Conservation (phyloP, 768 basidiomycete genomes). For the Mycena olivaceomarginata region DNA sequence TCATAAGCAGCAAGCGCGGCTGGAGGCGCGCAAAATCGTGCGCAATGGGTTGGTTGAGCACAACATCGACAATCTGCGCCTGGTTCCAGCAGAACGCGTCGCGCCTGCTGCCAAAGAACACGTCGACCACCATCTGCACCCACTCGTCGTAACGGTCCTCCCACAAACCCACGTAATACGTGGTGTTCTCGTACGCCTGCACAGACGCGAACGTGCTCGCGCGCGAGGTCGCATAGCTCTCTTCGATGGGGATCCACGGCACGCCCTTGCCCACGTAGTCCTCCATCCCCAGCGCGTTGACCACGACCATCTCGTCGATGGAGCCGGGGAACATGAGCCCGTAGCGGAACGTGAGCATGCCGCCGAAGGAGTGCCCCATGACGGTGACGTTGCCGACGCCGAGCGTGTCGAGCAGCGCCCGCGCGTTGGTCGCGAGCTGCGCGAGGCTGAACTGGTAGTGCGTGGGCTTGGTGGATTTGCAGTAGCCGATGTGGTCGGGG, state of each 20-base stretch:
- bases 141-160: slow-evolving; percentile 27
- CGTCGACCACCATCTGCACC: slow-evolving; percentile 31
- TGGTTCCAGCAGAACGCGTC: slow-evolving; percentile 29
- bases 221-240: slow-evolving; percentile 17
- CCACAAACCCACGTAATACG: slow-evolving; percentile 36
- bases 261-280: slow-evolving; percentile 33
- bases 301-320: slow-evolving; percentile 26
- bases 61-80: slow-evolving; percentile 30
- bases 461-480: slow-evolving; percentile 34
- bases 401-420: slow-evolving; percentile 26
- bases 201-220: slow-evolving; percentile 26
- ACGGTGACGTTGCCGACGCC: slow-evolving; percentile 31
- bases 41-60: slow-evolving; percentile 28
- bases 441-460: slow-evolving; percentile 31
- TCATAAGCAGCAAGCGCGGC: slow-evolving; percentile 32
- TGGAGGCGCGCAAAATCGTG: slow-evolving; percentile 20
- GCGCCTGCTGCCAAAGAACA: slow-evolving; percentile 30
- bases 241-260: slow-evolving; percentile 30
- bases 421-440: slow-evolving; percentile 30
- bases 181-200: slow-evolving; percentile 30
- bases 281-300: slow-evolving; percentile 30
- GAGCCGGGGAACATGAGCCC: slow-evolving; percentile 32
- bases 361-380: slow-evolving; percentile 33
- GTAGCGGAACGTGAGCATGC: slow-evolving; percentile 33
- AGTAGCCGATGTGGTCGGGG: slow-evolving; percentile 36